These are phyloP conservation scores for Vitis hybrid DNA, from an alignment of 177 flowering plant genomes.

Conservation along the genomic window DNA sequence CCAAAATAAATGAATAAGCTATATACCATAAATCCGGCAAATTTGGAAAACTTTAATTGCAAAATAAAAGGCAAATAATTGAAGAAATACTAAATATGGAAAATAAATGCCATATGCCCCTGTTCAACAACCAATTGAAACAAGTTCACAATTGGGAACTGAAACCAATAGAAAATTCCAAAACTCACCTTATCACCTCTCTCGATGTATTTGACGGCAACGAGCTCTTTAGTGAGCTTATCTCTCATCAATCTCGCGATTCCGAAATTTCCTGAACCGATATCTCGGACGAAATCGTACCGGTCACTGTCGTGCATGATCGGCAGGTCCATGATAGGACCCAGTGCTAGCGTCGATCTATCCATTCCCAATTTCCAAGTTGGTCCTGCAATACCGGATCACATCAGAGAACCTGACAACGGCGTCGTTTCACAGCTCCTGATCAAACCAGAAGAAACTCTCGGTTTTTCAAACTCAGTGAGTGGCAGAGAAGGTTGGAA, in stretches of 20 bases:
- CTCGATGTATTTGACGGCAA: constrained; percentile 69
- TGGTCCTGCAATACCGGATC: constrained; percentile 1
- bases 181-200: constrained; percentile 56
- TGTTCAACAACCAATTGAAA: too few relatives aligned
- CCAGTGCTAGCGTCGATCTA: constrained; percentile 32
- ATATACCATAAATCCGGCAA: not conserved
- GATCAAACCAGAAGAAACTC: not conserved
- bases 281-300: constrained; percentile 57
- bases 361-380: constrained; percentile 32
- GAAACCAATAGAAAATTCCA: not conserved
- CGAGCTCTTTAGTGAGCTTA: constrained; percentile 50
- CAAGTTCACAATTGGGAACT: not conserved
- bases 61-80: not conserved
- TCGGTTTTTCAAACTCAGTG: too few relatives aligned
- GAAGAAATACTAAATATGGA: not conserved
- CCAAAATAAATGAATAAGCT: not conserved
- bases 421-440: not conserved
- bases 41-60: not conserved
- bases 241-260: constrained; percentile 59
- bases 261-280: constrained; percentile 65
- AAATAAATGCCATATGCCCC: not conserved
- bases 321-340: constrained; percentile 56
- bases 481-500: too few relatives aligned
- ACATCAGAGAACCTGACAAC: constrained; percentile 3
- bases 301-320: constrained; percentile 70